Percentiles rank a stretch among this genome's conserved stretches.
Conservation (phyloP, 2,329 filamentous ascomycete genomes). For the Xylaria sp. region DNA sequence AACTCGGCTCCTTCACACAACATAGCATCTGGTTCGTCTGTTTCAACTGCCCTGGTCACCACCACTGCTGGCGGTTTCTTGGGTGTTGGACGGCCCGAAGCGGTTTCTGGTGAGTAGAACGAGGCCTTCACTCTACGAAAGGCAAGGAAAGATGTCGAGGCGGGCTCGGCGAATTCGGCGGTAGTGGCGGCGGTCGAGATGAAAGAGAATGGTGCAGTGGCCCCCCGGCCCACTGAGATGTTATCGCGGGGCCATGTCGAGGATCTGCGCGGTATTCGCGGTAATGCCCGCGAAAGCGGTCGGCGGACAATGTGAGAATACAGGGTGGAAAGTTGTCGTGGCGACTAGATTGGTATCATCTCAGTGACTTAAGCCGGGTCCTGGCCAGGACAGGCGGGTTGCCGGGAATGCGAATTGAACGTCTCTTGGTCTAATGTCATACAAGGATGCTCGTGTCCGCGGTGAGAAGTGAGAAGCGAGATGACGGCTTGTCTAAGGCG, state of each 20-base stretch:
- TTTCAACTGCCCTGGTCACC: background rate
- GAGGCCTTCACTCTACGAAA: conserved; percentile 11
- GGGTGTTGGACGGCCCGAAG: background rate
- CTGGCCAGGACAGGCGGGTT: conserved; percentile 25
- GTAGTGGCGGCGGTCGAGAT: conserved; percentile 33
- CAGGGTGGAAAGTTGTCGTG: conserved; percentile 45
- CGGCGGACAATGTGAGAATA: conserved; percentile 46
- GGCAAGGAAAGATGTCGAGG: conserved; percentile 35
- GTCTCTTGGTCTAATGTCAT: conserved; percentile 1
- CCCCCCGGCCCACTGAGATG: conserved; percentile 51
- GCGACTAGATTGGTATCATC: conserved; percentile 41
- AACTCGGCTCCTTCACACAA: background rate
- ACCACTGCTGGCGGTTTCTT: background rate
- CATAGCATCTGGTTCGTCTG: background rate
- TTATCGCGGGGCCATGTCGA: conserved; percentile 56
- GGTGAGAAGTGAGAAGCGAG: background rate
- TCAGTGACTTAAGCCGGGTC: conserved; percentile 32
- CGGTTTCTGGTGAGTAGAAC: background rate
- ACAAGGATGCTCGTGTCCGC: background rate
- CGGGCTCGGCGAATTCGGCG: background rate
- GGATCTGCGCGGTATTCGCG: conserved; percentile 53
- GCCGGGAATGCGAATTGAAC: background rate
- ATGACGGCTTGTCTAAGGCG: background rate
- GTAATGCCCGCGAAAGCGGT: conserved; percentile 56
- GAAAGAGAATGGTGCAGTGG: conserved; percentile 41